Evolutionary conservation across 2,329 filamentous ascomycete genomes (phyloP).

Genomic region (Fusarium solani-melongenae): DNA sequence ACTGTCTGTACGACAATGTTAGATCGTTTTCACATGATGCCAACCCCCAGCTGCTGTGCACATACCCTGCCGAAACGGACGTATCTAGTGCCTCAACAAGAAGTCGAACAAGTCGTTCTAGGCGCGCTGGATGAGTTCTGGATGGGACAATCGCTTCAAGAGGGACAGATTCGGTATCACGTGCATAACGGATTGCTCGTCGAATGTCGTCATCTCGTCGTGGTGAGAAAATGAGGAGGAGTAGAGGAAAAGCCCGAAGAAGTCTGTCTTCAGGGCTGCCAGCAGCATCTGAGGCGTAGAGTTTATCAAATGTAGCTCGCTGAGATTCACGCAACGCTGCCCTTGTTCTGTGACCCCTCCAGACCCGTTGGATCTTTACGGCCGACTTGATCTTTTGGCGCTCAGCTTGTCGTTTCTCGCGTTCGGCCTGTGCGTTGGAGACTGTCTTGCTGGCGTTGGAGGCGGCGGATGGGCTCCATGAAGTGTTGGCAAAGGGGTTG

Average conservation of each 20-base stretch:
- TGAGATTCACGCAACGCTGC: conserved; percentile 65
- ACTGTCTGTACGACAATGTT: conserved; percentile 26
- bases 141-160: conserved; percentile 50
- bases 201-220: conserved; percentile 58
- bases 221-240: conserved; percentile 62
- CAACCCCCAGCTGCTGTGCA: background rate
- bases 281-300: conserved; percentile 57
- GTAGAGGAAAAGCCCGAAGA: conserved; percentile 56
- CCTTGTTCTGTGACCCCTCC: conserved; percentile 80
- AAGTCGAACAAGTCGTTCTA: conserved; percentile 50
- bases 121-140: conserved; percentile 43
- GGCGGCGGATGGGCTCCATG: conserved; percentile 66
- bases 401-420: conserved; percentile 82
- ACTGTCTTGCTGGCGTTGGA: conserved; percentile 80
- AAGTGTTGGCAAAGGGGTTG: conserved; percentile 80
- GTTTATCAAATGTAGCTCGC: conserved; percentile 71
- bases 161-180: conserved; percentile 54
- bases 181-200: conserved; percentile 59
- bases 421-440: conserved; percentile 87
- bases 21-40: conserved; percentile 11
- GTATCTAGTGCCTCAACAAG: conserved; percentile 50
- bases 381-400: conserved; percentile 80
- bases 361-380: conserved; percentile 79
- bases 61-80: conserved; percentile 40
- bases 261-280: conserved; percentile 51